Evolutionary conservation across 2,329 filamentous ascomycete genomes (phyloP).

Genomic region (Hortaea werneckii): DNA sequence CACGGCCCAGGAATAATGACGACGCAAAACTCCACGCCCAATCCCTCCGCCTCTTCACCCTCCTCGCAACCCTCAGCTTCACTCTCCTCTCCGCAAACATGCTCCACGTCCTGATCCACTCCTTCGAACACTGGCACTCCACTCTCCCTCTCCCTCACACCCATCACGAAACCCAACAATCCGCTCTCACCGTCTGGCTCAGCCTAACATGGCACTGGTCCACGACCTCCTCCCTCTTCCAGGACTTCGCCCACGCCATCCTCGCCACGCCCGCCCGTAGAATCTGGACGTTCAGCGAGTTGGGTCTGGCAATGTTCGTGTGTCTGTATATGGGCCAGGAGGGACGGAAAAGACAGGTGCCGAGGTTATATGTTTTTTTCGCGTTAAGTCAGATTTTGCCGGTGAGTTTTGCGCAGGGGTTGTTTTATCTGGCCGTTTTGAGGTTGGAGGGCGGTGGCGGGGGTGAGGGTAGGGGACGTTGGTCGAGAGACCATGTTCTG

Average conservation of each 20-base stretch:
- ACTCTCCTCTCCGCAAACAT: constrained; percentile 24
- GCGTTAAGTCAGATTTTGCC: constrained; percentile 26
- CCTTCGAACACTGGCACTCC: constrained; percentile 20
- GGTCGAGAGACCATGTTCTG: constrained; percentile 2
- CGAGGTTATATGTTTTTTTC: constrained; percentile 24
- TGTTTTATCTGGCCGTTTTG: constrained; percentile 24
- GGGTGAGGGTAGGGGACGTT: background rate
- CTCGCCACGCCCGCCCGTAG: constrained; percentile 13
- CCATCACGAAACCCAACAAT: no score
- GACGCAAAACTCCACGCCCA: background rate
- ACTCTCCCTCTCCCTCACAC: background rate
- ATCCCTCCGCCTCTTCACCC: constrained; percentile 9
- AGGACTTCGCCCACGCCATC: constrained; percentile 24
- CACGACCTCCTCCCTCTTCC: constrained; percentile 21
- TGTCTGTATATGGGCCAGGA: constrained; percentile 21
- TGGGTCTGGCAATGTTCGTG: constrained; percentile 17
- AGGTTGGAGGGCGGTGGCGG: background rate
- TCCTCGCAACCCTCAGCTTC: constrained; percentile 22
- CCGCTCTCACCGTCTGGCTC: no score
- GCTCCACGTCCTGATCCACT: constrained; percentile 24
- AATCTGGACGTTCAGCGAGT: constrained; percentile 16
- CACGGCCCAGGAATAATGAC: background rate
- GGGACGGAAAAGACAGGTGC: constrained; percentile 16
- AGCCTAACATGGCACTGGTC: constrained; percentile 23
- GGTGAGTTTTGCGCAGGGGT: constrained; percentile 24